Conservation (phyloP, 2,329 filamentous ascomycete genomes). For the Cercospora sp. region DNA sequence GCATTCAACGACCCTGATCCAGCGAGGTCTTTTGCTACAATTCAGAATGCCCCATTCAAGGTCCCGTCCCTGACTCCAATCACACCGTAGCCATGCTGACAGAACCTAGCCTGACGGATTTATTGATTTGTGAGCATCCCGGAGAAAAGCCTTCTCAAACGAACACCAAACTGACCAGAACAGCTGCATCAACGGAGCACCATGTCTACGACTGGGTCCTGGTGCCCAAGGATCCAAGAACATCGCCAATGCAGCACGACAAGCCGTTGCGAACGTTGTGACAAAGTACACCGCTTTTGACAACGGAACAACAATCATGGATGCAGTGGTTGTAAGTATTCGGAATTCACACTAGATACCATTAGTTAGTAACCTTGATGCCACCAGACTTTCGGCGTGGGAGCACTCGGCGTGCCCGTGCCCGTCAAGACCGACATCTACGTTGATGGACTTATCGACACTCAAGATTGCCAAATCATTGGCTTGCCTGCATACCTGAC, state of each 20-base stretch:
- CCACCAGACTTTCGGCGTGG: background rate
- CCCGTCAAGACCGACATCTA: background rate
- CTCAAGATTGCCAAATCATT: background rate
- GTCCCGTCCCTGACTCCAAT: too few relatives aligned
- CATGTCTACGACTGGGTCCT: background rate
- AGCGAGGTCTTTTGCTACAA: background rate
- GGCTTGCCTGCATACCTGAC: background rate
- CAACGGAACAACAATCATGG: background rate
- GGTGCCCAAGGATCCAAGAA: background rate
- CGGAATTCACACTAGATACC: background rate
- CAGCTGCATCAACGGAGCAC: background rate
- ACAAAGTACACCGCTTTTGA: background rate
- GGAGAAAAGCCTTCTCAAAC: too few relatives aligned
- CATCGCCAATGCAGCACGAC: background rate
- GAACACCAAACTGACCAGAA: background rate
- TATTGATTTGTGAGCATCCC: background rate
- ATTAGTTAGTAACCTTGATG: background rate
- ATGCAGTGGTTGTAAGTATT: background rate
- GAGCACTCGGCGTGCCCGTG: background rate
- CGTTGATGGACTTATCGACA: background rate
- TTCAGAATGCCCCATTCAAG: background rate
- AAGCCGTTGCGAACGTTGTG: background rate
- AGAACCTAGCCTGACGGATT: too few relatives aligned
- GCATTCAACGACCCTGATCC: background rate
- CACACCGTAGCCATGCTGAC: background rate